Conservation (phyloP, 257 asterid species). For the Solanum chmielewskii region DNA sequence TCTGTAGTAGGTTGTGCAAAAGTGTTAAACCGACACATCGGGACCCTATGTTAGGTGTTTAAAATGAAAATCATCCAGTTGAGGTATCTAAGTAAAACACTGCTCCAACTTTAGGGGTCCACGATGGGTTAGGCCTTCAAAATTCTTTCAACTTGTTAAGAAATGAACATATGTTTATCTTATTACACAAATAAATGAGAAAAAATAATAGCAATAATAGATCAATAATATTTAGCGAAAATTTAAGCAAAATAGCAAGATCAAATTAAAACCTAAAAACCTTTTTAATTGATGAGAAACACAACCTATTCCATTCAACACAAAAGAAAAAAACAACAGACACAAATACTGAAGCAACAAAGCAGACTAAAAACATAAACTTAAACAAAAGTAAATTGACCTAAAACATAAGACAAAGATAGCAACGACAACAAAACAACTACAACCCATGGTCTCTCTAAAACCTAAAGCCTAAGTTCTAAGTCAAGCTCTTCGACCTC, state of each 20-base stretch:
- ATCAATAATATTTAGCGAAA: not conserved
- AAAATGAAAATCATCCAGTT: no score
- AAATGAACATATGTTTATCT: not conserved
- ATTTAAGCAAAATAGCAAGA: not conserved
- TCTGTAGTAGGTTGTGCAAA: not conserved
- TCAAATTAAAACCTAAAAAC: not conserved
- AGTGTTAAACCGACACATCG: not conserved
- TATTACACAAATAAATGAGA: not conserved
- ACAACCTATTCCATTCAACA: not conserved
- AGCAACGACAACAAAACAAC: not conserved
- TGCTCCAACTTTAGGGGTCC: not conserved
- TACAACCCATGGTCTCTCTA: not conserved
- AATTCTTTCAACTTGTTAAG: not conserved
- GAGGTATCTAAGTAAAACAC: not conserved
- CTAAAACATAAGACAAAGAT: not conserved
- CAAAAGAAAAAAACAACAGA: not conserved
- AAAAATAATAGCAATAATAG: not conserved
- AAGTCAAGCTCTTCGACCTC: not conserved
- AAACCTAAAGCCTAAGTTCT: not conserved
- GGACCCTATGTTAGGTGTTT: not conserved
- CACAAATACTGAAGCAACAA: not conserved
- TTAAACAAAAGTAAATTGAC: not conserved
- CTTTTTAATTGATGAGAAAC: not conserved
- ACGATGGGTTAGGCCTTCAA: no score
- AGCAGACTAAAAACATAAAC: not conserved